phyloP scores from a whole-genome alignment of 441 rosid genomes.

The Populus hybrid region DNA sequence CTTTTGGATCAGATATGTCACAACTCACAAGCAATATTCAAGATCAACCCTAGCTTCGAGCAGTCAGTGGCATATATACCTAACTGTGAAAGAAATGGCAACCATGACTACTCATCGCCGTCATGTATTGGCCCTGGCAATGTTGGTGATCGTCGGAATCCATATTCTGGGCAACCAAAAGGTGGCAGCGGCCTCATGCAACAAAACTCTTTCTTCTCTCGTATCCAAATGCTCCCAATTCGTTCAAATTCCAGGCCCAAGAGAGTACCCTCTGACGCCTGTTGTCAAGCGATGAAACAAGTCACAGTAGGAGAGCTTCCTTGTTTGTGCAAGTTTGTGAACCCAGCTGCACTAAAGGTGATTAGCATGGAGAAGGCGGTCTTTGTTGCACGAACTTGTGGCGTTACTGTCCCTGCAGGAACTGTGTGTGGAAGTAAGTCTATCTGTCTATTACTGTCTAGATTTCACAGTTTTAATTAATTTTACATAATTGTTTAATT shows the following conservation, averaged over 20 bases:
- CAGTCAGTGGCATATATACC: too few relatives aligned
- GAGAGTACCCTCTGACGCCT: conserved; percentile 15
- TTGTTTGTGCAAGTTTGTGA: conserved; percentile 27
- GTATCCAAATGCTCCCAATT: neutral
- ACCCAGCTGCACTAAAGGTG: conserved; percentile 11
- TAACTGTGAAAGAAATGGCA: neutral
- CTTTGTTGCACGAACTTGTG: conserved; percentile 30
- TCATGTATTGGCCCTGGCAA: neutral
- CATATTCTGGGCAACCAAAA: neutral
- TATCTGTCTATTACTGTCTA: neutral
- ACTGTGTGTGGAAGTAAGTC: conserved; percentile 40
- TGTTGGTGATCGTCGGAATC: conserved; percentile 1
- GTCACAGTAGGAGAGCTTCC: conserved; percentile 8
- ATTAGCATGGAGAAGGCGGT: conserved; percentile 34
- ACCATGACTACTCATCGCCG: neutral
- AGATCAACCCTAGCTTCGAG: too few relatives aligned
- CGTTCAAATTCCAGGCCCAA: conserved; percentile 1
- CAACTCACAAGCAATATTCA: too few relatives aligned
- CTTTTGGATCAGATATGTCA: too few relatives aligned
- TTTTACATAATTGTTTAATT: too few relatives aligned
- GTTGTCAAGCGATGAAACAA: conserved; percentile 18
- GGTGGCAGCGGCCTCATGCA: neutral
- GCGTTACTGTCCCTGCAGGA: conserved; percentile 23
- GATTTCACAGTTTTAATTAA: too few relatives aligned
- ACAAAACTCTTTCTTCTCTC: neutral